These are phyloP conservation scores for Leucocoprinus birnbaumii DNA, from an alignment of 768 basidiomycete genomes.

Conservation along the genomic window DNA sequence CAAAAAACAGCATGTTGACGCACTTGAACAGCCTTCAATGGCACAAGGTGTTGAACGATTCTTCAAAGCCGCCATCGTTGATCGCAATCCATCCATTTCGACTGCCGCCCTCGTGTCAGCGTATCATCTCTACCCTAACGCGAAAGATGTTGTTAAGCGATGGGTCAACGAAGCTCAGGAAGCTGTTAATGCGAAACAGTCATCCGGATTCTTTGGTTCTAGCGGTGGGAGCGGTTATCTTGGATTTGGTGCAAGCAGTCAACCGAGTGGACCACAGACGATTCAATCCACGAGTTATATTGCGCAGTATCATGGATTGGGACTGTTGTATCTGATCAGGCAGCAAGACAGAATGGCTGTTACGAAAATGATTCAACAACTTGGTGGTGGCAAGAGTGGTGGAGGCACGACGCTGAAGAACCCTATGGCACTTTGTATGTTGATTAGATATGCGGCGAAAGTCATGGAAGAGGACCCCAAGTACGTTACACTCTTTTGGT, in stretches of 20 bases:
- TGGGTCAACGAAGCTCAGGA: conserved; percentile 99
- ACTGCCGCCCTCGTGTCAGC: conserved; percentile 96
- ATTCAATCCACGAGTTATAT: conserved; percentile 89
- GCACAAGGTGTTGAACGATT: conserved; percentile 97
- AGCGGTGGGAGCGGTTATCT: conserved; percentile 60
- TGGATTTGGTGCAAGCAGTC: conserved; percentile 60
- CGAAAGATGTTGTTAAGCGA: conserved; percentile 94
- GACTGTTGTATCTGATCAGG: conserved; percentile 89
- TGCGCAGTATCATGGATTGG: conserved; percentile 96
- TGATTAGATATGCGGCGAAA: conserved; percentile 97
- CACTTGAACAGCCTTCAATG: conserved; percentile 80
- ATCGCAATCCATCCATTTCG: conserved; percentile 92
- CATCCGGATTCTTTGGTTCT: conserved; percentile 62
- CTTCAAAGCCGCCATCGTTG: conserved; percentile 99
- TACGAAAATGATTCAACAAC: conserved; percentile 98
- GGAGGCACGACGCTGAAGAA: conserved; percentile 86
- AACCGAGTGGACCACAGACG: conserved; percentile 63
- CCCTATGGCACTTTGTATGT: conserved; percentile 97
- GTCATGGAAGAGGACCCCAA: conserved; percentile 99
- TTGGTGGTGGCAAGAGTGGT: conserved; percentile 85
- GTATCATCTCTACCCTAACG: conserved; percentile 91
- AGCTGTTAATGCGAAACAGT: conserved; percentile 86
- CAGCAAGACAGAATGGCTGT: conserved; percentile 99
- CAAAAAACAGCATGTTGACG: conserved; percentile 7
- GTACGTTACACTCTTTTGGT: conserved; percentile 50